Conservation (phyloP, 495 filamentous ascomycete species). For the Bombardia bombarda region DNA sequence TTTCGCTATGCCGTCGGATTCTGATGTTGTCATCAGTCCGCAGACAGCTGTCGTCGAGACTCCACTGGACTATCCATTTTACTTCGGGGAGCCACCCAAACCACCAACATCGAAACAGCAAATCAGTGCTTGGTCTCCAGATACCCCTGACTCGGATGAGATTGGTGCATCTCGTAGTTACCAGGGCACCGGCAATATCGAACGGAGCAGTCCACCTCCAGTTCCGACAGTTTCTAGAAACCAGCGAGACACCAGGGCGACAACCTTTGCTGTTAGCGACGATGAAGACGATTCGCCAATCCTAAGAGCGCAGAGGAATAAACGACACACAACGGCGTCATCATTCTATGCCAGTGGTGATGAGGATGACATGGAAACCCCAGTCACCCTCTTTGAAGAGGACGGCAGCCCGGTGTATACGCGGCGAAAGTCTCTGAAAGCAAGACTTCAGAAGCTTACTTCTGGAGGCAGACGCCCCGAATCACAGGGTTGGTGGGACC, state of each 20-base stretch:
- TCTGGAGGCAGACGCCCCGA: conserved; percentile 40
- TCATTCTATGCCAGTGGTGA: conserved; percentile 20
- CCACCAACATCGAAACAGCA: conserved; percentile 60
- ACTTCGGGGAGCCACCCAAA: conserved; percentile 27
- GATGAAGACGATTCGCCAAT: conserved; percentile 19
- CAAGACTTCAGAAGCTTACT: conserved; percentile 18
- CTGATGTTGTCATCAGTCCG: conserved; percentile 44
- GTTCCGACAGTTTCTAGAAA: conserved; percentile 41
- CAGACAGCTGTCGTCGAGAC: conserved; percentile 39
- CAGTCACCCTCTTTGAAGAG: conserved; percentile 42
- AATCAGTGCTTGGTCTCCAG: conserved; percentile 54
- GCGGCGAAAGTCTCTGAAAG: conserved; percentile 23
- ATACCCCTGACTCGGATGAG: conserved; percentile 36
- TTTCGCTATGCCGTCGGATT: conserved; percentile 57
- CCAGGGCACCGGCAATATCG: conserved; percentile 24
- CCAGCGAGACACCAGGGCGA: conserved; percentile 8
- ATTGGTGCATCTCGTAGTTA: background rate
- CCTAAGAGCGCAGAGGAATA: background rate
- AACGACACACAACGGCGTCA: conserved; percentile 9
- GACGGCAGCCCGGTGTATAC: conserved; percentile 29
- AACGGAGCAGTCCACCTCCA: conserved; percentile 55
- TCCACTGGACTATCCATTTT: conserved; percentile 25
- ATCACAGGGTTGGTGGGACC: conserved; percentile 84
- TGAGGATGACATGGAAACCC: conserved; percentile 27
- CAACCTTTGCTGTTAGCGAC: conserved; percentile 15